Evolutionary conservation across 208 protist species (phyloP), one percentile per base, ranked within the genome.

Genomic region (Leishmania gerbilli): DNA sequence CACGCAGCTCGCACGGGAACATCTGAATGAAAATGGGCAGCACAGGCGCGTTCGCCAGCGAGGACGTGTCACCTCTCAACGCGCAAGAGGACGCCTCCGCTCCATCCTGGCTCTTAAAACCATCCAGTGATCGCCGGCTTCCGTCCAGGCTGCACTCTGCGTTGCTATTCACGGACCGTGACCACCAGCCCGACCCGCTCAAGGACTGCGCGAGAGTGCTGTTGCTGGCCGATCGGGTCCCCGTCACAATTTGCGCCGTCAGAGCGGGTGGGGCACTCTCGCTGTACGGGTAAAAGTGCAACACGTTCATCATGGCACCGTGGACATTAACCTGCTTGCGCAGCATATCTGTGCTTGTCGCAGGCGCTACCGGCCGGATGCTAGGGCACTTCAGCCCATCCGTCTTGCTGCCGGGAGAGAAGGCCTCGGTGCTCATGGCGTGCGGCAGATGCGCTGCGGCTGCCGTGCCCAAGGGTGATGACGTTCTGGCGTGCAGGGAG

Each of bases 1-100:
- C 87, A 15, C 88, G 87, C 68, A 94, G 86, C 74, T 96, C 92
- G 69, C 91, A 96, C 15, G 92, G 92, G 67, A 93, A 96, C 92
- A 96, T 96, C 78, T 93, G 92, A 83, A 96, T 90, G 67, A 94
- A 95, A 24, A 96, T 84, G 24, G 90, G 88, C 64, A 87, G 60
- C 51, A 79, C 64, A 7, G 76, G 76, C 3, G 84, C 82, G 6
- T 49, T 83, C n/a, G 55, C 76, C 47, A 79, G 42, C 47, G 76
- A 8, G n/a, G n/a, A 9, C 60, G 37, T 62, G 85, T 85, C 55
- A 53, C 67, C 75, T 13, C 31, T 65, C 8, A 17, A 34, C 40
- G 62, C 6, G 8, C 17, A 58, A 27, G 31, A 21, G 53, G 34
- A 31, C n/a, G 45, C 27, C 47, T 45, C 51, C 51, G 13, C 45